Evolutionary conservation across 2,329 filamentous ascomycete species (phyloP).

Genomic region (Teratosphaeria viscida): DNA sequence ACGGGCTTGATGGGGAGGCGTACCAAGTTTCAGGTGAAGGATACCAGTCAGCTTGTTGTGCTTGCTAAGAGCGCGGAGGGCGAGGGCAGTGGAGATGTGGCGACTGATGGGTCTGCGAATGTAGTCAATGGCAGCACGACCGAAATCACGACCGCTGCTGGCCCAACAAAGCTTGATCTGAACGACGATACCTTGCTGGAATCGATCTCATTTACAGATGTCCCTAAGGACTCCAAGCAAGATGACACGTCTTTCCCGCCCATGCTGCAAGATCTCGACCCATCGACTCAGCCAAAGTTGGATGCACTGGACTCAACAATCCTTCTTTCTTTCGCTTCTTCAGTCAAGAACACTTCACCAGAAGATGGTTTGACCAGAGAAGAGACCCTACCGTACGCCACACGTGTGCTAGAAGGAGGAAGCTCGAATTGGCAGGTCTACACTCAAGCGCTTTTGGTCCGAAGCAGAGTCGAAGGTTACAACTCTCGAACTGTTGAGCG

Average conservation of each 20-base stretch:
- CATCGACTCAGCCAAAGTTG: constrained; percentile 72
- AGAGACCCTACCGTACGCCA: constrained; percentile 84
- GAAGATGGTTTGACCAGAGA: constrained; percentile 80
- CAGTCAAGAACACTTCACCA: constrained; percentile 80
- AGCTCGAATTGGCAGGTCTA: constrained; percentile 97
- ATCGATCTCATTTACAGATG: constrained; percentile 65
- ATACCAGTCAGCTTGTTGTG: constrained; percentile 80
- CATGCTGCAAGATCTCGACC: constrained; percentile 54
- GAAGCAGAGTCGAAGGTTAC: constrained; percentile 83
- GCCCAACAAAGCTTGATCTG: constrained; percentile 53
- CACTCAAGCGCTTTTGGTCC: constrained; percentile 80
- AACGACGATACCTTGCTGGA: constrained; percentile 93
- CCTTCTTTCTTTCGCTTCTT: constrained; percentile 67
- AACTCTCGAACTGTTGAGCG: constrained; percentile 79
- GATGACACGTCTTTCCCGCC: constrained; percentile 46
- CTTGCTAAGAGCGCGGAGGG: constrained; percentile 61
- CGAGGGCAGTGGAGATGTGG: constrained; percentile 1
- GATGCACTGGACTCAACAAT: constrained; percentile 81
- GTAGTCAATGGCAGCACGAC: neutral
- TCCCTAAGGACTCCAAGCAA: constrained; percentile 29
- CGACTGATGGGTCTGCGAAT: neutral
- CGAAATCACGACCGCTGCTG: neutral
- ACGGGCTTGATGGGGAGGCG: constrained; percentile 80
- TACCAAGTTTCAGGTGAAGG: constrained; percentile 69
- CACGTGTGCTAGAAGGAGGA: constrained; percentile 75